Evolutionary conservation across 495 filamentous ascomycete species (phyloP), one percentile per base, ranked within the genome.

Genomic region (Aspergillus kassunensis): DNA sequence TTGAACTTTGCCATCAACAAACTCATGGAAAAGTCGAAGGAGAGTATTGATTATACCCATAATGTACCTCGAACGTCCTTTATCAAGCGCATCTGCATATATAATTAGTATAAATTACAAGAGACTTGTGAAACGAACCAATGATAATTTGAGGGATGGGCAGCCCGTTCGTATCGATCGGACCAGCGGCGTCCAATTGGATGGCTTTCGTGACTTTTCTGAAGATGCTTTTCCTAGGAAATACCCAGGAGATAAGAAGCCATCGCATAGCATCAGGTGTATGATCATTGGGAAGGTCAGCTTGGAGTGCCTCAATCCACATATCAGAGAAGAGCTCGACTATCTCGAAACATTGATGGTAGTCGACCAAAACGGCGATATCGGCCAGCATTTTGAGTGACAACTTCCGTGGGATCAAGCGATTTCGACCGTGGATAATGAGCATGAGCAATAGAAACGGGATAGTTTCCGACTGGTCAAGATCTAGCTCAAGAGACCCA

Each of bases 221-320:
- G 30, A 52, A 45, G 29, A 44, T 44, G 2, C 27, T 10, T 5
- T 21, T 0, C 27, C 29, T 24, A 13, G 44, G 27, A 12, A 52
- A 52, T 5, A 52, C 49, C 49, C 49, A 52, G 6, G 49, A 36
- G 16, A 52, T 52, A 7, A 18, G 45, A 0, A 52, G 30, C 49
- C 29, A 40, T 11, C 36, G 13, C 23, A 37, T 19, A 1, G 30
- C 31, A 0, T 13, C 33, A 24, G 3, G 30, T 37, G 4, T 36
- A 25, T 1, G 18, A n/a, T 20, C 6, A 18, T 19, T 37, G 35
- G 33, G 35, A 37, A 16, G 18, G 2, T 19, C 2, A 37, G 6
- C n/a, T 16, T 37, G 3, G n/a, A 37, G 35, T 5, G 4, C 35
- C 2, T 18, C 3, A 16, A 37, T 37, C 35, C 35, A 37, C 35